Conservation (phyloP, 2,329 filamentous ascomycete genomes). For the Aspergillus sp. region DNA sequence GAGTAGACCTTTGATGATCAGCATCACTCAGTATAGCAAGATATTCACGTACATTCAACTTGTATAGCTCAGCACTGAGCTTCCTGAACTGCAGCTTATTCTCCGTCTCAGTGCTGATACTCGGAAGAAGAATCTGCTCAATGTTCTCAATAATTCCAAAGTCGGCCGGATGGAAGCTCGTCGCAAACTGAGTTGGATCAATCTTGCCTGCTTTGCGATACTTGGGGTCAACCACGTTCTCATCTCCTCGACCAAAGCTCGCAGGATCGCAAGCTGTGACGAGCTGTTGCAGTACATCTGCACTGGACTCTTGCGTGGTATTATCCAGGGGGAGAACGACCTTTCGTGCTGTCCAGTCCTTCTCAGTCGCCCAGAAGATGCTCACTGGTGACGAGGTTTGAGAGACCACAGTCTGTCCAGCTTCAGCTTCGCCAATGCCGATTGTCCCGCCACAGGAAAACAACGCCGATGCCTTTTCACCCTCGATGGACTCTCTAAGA, state of each 20-base stretch:
- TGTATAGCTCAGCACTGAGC: slow-evolving; percentile 52
- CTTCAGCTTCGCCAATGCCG: background rate
- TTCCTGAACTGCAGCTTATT: slow-evolving; percentile 19
- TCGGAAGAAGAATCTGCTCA: slow-evolving; percentile 43
- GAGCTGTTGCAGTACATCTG: slow-evolving; percentile 13
- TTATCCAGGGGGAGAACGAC: slow-evolving; percentile 3
- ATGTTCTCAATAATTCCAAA: slow-evolving; percentile 50
- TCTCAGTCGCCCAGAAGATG: slow-evolving; percentile 3
- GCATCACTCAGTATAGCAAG: background rate
- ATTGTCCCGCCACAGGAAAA: background rate
- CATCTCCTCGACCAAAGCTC: slow-evolving; percentile 42
- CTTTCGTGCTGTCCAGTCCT: slow-evolving; percentile 1
- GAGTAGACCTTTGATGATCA: slow-evolving; percentile 42
- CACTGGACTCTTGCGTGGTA: background rate
- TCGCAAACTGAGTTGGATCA: slow-evolving; percentile 43
- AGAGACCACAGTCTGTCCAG: background rate
- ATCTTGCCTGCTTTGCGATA: slow-evolving; percentile 53
- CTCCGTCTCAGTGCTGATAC: slow-evolving; percentile 7
- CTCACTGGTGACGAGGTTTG: slow-evolving; percentile 1
- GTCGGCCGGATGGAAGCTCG: slow-evolving; percentile 49
- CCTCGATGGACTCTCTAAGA: background rate
- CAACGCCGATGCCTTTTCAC: background rate
- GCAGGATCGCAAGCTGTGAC: slow-evolving; percentile 39
- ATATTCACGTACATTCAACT: slow-evolving; percentile 45
- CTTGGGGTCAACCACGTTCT: slow-evolving; percentile 48